Evolutionary conservation across 495 filamentous ascomycete genomes (phyloP).

Genomic region (Lindgomyces ingoldianus): DNA sequence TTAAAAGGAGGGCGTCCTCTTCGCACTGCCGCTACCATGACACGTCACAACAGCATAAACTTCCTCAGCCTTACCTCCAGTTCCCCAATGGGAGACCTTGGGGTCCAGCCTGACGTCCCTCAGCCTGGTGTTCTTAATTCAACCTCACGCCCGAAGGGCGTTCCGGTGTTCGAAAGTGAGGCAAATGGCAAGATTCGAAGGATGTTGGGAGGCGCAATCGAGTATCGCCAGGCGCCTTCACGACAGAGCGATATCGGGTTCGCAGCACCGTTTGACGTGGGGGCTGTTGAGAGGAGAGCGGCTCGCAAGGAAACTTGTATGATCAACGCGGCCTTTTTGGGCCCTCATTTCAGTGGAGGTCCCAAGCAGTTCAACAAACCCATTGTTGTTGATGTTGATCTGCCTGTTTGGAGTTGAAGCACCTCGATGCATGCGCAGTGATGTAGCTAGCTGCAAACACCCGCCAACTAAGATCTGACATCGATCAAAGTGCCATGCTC

Average conservation of each 20-base stretch:
- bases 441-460: slow-evolving; percentile 18
- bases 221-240: slow-evolving; percentile 1
- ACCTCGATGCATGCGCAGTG: slow-evolving; percentile 4
- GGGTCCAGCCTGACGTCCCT: slow-evolving; percentile 29
- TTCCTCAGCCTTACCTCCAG: slow-evolving; percentile 5
- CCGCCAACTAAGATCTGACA: slow-evolving; percentile 6
- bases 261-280: slow-evolving; percentile 38
- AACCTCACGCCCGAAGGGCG: slow-evolving; percentile 29
- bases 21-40: slow-evolving; percentile 45
- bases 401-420: slow-evolving; percentile 55
- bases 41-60: slow-evolving; percentile 27
- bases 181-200: slow-evolving; percentile 11
- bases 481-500: background rate
- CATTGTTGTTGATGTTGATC: slow-evolving; percentile 74
- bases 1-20: slow-evolving; percentile 49
- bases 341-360: slow-evolving; percentile 59
- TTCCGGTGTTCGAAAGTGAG: slow-evolving; percentile 13
- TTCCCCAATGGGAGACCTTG: slow-evolving; percentile 2
- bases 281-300: slow-evolving; percentile 40
- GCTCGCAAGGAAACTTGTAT: slow-evolving; percentile 68
- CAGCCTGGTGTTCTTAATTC: slow-evolving; percentile 23
- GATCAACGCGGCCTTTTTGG: slow-evolving; percentile 74
- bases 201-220: slow-evolving; percentile 20
- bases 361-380: slow-evolving; percentile 69
- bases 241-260: slow-evolving; percentile 27